These are phyloP conservation scores for Daldinia decipiens DNA, from an alignment of 495 filamentous ascomycete genomes.

Conservation along the genomic window DNA sequence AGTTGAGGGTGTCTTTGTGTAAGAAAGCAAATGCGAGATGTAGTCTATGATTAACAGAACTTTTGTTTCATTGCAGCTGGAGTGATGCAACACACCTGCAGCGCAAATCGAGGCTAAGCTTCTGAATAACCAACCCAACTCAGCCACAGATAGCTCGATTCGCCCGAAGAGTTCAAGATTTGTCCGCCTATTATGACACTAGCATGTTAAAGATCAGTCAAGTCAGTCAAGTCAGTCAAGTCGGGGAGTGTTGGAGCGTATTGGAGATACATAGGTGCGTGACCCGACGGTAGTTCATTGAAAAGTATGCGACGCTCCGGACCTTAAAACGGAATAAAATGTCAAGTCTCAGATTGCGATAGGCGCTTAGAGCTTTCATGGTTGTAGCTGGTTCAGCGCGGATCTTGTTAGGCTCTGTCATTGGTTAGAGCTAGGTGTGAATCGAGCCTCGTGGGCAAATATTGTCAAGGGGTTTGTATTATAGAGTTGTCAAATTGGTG, in stretches of 20 bases:
- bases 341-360: constrained; percentile 42
- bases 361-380: constrained; percentile 33
- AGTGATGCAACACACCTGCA: constrained; percentile 46
- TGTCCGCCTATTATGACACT: constrained; percentile 37
- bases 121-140: constrained; percentile 37
- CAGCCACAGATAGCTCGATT: constrained; percentile 42
- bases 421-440: constrained; percentile 32
- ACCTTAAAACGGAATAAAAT: constrained; percentile 29
- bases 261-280: constrained; percentile 32
- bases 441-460: constrained; percentile 47
- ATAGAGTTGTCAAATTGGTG: constrained; percentile 46
- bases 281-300: constrained; percentile 37
- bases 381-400: constrained; percentile 35
- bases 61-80: constrained; percentile 44
- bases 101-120: constrained; percentile 42
- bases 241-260: background rate
- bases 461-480: constrained; percentile 48
- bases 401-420: constrained; percentile 26
- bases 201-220: constrained; percentile 16
- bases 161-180: constrained; percentile 34
- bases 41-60: constrained; percentile 36
- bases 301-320: constrained; percentile 25
- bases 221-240: constrained; percentile 3
- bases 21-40: constrained; percentile 41
- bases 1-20: constrained; percentile 21